Evolutionary conservation across 441 rosid genomes (phyloP).

Genomic region (Adansonia gregorii): DNA sequence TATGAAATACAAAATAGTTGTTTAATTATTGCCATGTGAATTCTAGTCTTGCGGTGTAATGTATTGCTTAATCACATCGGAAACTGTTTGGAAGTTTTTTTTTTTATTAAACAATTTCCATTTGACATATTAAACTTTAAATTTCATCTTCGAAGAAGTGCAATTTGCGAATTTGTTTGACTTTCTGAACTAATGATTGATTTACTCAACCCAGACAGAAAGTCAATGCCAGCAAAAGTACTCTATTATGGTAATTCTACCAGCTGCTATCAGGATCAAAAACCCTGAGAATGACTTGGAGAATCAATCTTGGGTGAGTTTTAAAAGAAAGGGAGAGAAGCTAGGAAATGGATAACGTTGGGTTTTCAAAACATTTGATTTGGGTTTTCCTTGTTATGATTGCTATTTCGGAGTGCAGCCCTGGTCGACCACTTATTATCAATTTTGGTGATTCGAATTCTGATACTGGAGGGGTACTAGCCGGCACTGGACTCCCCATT

Average conservation of each 20-base stretch:
- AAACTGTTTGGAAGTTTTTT: neutral
- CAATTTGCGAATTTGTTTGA: constrained; percentile 14
- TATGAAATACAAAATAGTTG: neutral
- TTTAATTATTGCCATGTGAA: constrained; percentile 11
- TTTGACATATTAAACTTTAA: neutral
- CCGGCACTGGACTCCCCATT: constrained; percentile 41
- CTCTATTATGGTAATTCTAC: neutral
- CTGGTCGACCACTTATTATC: constrained; percentile 24
- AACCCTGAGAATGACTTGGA: neutral
- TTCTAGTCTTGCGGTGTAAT: neutral
- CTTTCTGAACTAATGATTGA: constrained; percentile 9
- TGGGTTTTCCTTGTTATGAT: constrained; percentile 17
- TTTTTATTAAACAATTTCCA: constrained; percentile 5
- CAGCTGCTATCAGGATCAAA: neutral
- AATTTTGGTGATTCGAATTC: constrained; percentile 64
- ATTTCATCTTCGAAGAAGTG: neutral
- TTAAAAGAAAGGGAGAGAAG: neutral
- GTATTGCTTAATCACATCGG: constrained; percentile 20
- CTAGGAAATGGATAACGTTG: constrained; percentile 21
- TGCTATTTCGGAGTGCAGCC: constrained; percentile 18
- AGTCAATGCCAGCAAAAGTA: constrained; percentile 21
- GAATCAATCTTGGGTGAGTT: neutral
- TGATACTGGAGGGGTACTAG: constrained; percentile 53
- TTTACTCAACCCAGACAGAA: constrained; percentile 9
- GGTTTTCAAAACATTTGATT: constrained; percentile 8